Evolutionary conservation across 768 basidiomycete species (phyloP), one percentile per base, ranked within the genome.

Genomic region (Lentinula sp.): DNA sequence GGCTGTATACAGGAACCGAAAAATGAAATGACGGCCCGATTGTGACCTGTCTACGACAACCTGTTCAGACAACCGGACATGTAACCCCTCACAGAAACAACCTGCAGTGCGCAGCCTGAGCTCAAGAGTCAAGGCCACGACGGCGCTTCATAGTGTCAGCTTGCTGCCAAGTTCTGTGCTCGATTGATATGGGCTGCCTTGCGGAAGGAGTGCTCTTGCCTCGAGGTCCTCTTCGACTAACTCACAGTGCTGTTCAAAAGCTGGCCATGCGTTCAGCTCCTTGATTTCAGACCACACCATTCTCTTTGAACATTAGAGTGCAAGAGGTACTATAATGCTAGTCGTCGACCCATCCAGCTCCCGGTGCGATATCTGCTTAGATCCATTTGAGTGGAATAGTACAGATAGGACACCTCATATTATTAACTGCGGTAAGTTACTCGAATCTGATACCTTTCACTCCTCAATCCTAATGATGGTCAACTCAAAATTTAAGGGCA

Each of bases 331-430:
- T 43, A 35, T 16, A 50, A 59, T 59, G 57, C 46, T 59, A 45
- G 46, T 59, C 48, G 57, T 59, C 39, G 57, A 59, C 8, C 45
- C 46, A 8, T 59, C 57, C 23, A 59, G 57, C 37, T 34, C 45
- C 48, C 21, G 21, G 21, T 59, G 57, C 23, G 57, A 59, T 37
- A 45, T 59, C 46, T 59, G 57, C 34, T 31, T 59, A 5, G 57
- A 59, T 45, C 45, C 57, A 16, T 59, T 48, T 37, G 57, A 59
- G 1, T 59, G 57, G 57, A 18, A 59, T 46, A 23, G 32, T 15
- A 34, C 40, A 9, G 28, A 59, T 15, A 46, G 37, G 28, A 45
- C 57, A 8, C 57, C 57, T 49, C 57, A 59, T 39, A 46, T 59
- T 40, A 59, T 59, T 21, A 18, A 46, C 45, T 59, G 57, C 32